Base-by-base conservation (phyloP, 2,329 filamentous ascomycete species). In the Fusarium virguliforme region DNA sequence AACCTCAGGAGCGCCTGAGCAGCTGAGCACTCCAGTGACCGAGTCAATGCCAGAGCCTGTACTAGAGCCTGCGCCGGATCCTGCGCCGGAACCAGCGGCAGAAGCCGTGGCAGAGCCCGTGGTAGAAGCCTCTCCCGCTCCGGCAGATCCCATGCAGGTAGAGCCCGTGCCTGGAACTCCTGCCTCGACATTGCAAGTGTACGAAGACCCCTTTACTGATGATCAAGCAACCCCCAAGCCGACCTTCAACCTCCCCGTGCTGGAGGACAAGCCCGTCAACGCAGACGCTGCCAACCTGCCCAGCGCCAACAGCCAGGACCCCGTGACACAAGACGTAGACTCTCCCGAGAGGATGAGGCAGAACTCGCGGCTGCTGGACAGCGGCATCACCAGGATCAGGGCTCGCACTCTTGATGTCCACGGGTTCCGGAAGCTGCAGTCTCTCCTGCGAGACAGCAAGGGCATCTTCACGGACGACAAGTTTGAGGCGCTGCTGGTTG, bases 371-470 rank as follows among this genome's bases (percentile, higher is more conserved):
- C 83, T 95, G 26, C 85, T 95, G 6, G 88, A 91, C 34, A 94
- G 92, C 74, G 93, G 91, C 55, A 92, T 95, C 72, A 84, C 89
- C 57, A 92, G 92, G 70, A 91, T 95, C 73, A 90, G 90, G 72
- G 86, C 88, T 32, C 89, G 89, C 74, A 89, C 89, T 1, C 87
- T 95, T n/a, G 93, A 95, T 76, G 92, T 93, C 4, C 92, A 94
- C 76, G 92, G 92, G 62, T 94, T 95, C 85, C 89, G 92, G 59
- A 92, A 93, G 75, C 84, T 95, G 54, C 92, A 95, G 79, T 90
- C 90, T 40, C 86, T 94, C 70, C 86, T 94, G 65, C 90, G 91
- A 70, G 90, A 92, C 64, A 88, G 86, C 76, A 87, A 87, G 74
- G 86, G 89, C 13, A 84, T 89, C 22, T 89, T 92, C 76, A 85